Percentiles rank a stretch among this genome's conserved stretches.
Evolutionary conservation across 441 rosid genomes (phyloP).

Genomic region (Populus hybrid): DNA sequence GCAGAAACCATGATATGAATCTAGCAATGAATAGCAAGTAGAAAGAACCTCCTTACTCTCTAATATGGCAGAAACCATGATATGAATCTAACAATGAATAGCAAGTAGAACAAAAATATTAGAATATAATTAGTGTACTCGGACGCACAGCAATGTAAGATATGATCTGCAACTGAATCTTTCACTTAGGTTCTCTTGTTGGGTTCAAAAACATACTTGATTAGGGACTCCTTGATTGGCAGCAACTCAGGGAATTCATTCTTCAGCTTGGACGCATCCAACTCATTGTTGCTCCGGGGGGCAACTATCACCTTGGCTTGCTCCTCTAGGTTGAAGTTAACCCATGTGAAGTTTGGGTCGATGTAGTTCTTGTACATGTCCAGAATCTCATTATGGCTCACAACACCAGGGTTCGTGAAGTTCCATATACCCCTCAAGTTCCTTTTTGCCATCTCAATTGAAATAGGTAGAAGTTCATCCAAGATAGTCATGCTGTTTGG

Average conservation of each 20-base stretch:
- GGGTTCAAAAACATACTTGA: constrained; percentile 49
- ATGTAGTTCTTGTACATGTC: constrained; percentile 86
- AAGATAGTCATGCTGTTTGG: constrained; percentile 86
- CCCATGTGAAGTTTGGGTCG: constrained; percentile 56
- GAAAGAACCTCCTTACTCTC: not conserved
- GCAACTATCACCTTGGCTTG: constrained; percentile 90
- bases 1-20: no score
- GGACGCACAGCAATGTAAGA: not conserved
- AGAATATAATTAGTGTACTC: not conserved
- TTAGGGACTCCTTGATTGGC: constrained; percentile 71
- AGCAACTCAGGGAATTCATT: constrained; percentile 74
- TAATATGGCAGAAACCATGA: not conserved
- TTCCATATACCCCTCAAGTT: constrained; percentile 84
- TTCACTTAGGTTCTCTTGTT: constrained; percentile 3
- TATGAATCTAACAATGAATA: not conserved
- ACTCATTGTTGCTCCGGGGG: constrained; percentile 79
- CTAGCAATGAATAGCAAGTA: no score
- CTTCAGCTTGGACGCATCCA: constrained; percentile 82
- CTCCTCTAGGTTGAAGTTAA: constrained; percentile 76
- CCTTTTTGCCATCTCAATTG: constrained; percentile 87
- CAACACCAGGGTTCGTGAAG: constrained; percentile 87
- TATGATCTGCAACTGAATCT: not conserved
- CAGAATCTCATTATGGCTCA: constrained; percentile 84
- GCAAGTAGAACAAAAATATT: not conserved
- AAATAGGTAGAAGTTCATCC: constrained; percentile 27